Percentiles rank a stretch among this genome's conserved stretches.
Conservation (phyloP, 108 stramenopile species). For the Tribonema minus region DNA sequence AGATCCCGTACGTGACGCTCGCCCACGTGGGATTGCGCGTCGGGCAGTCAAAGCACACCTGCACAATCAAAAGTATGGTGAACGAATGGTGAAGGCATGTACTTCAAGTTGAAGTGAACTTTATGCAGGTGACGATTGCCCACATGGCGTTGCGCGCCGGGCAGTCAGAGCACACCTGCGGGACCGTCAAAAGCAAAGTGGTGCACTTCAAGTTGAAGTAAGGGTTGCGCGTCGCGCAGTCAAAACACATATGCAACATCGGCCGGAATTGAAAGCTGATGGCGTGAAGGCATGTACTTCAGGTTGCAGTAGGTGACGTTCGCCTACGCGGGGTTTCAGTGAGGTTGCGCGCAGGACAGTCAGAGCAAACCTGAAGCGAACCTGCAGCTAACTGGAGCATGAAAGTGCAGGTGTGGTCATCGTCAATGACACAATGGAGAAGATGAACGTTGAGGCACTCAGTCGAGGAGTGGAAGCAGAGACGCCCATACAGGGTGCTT, state of each 20-base stretch:
- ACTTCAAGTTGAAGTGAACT: too few relatives aligned
- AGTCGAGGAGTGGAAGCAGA: too few relatives aligned
- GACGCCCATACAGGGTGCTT: too few relatives aligned
- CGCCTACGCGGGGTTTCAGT: conserved; percentile 95
- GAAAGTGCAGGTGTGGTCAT: too few relatives aligned
- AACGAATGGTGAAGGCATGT: too few relatives aligned
- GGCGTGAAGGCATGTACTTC: too few relatives aligned
- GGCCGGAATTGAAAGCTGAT: too few relatives aligned
- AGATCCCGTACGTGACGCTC: conserved; percentile 78
- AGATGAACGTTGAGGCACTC: too few relatives aligned
- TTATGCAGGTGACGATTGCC: conserved; percentile 79
- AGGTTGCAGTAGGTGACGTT: conserved; percentile 77
- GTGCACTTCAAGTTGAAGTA: conserved; percentile 54
- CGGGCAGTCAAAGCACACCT: conserved; percentile 53
- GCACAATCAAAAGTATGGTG: too few relatives aligned
- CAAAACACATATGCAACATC: conserved; percentile 51
- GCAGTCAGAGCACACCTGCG: conserved; percentile 48
- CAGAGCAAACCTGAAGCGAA: conserved; percentile 51
- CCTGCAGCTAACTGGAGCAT: too few relatives aligned
- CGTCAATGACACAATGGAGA: too few relatives aligned
- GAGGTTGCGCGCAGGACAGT: conserved; percentile 58
- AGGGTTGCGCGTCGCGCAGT: conserved; percentile 53
- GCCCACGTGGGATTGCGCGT: conserved; percentile 87
- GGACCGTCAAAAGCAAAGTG: not conserved
- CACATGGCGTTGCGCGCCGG: conserved; percentile 72